Evolutionary conservation across 2,329 filamentous ascomycete genomes (phyloP).

Genomic region (Penicillium sp.): DNA sequence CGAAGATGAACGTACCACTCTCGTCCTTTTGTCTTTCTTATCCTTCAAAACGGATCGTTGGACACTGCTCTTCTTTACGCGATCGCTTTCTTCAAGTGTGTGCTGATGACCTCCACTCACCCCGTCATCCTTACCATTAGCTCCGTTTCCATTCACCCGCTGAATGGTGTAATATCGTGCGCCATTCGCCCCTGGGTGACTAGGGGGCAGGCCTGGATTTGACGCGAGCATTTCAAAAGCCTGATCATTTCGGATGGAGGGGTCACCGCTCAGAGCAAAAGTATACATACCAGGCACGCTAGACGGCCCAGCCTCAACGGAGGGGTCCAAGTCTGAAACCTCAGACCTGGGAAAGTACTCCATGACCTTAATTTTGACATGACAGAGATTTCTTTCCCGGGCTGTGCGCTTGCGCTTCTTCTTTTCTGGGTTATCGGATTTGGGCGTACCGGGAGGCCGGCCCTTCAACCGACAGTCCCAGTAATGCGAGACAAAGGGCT

Average conservation of each 20-base stretch:
- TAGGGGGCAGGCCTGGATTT: constrained; percentile 40
- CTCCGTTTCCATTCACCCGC: constrained; percentile 74
- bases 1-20: constrained; percentile 47
- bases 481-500: constrained; percentile 80
- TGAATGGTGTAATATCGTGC: constrained; percentile 73
- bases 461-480: constrained; percentile 84
- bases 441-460: constrained; percentile 74
- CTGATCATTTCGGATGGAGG: constrained; percentile 20
- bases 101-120: constrained; percentile 74
- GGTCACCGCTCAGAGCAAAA: constrained; percentile 18
- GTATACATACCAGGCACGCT: constrained; percentile 27
- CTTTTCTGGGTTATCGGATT: constrained; percentile 76
- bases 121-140: constrained; percentile 70
- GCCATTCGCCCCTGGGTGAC: constrained; percentile 51
- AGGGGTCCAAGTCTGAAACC: constrained; percentile 23
- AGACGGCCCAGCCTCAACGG: constrained; percentile 22
- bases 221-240: constrained; percentile 49
- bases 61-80: constrained; percentile 79
- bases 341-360: constrained; percentile 65
- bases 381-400: constrained; percentile 76
- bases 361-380: constrained; percentile 84
- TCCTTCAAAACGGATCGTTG: constrained; percentile 65
- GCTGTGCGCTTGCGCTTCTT: constrained; percentile 77
- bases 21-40: constrained; percentile 66
- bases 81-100: constrained; percentile 70